Base-by-base conservation (phyloP, 345 rosid species). In the Carallia brachiata region DNA sequence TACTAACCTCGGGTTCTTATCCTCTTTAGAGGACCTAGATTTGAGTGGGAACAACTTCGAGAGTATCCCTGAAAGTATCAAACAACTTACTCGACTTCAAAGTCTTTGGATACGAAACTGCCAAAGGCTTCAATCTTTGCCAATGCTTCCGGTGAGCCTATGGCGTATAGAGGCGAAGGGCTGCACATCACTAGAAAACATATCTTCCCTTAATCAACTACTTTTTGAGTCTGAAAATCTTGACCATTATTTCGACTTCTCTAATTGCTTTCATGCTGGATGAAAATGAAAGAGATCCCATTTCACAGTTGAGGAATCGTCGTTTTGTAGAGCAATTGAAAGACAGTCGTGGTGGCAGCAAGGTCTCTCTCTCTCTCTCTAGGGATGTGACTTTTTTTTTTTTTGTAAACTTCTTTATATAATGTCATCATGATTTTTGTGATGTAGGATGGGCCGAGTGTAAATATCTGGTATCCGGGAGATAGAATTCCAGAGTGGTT, bases 61-160 rank as follows among this genome's bases (percentile, higher is more conserved):
- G 55, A 44, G 55, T 15, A 58, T 68, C n/a, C 71, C 71, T 8
- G 53, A 52, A 44, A 58, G 56, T 36, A 58, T 68, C 36, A 68
- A 44, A 13, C 64, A 68, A 40, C 71, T 68, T 58, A 28, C 27
- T 9, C 6, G 9, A 27, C 44, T 68, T 1, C 31, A 2, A 58
- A 2, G 9, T 15, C 55, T 68, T 31, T 18, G 18, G 6, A 32
- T 68, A 44, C 17, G 12, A 30, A 36, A 39, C 64, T 68, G 71
- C 56, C 31, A 1, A 52, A 68, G 31, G 34, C 71, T 68, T 36
- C 60, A 31, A 4, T 60, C 72, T 47, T 61, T 68, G 19, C 57
- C 72, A 18, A 64, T 40, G 56, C 64, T 68, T 47, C 72, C 72
- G 6, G n/a, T 5, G 27, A 62, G 44, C 31, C 47, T 68, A 57